Evolutionary conservation across 192 early-diverging fungal species (phyloP).

Genomic region (Diversispora eburnea): DNA sequence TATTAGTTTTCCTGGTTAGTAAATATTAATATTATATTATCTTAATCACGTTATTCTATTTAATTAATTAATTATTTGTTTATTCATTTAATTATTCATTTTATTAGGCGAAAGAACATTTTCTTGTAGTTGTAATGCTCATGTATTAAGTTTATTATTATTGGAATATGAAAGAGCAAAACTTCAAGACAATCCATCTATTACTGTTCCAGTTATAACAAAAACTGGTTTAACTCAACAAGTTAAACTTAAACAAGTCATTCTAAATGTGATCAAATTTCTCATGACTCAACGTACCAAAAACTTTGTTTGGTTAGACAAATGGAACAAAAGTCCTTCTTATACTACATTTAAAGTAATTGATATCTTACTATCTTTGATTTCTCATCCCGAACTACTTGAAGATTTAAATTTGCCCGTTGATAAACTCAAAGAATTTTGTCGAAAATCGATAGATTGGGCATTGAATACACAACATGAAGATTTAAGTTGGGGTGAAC

Average conservation of each 20-base stretch:
- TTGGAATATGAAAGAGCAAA: background rate
- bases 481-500: constrained; percentile 18
- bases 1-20: background rate
- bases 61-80: background rate
- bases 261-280: background rate
- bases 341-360: constrained; percentile 11
- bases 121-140: constrained; percentile 11
- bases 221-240: background rate
- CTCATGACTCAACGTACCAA: background rate
- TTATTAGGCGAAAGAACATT: background rate
- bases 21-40: too few relatives aligned
- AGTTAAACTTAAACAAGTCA: background rate
- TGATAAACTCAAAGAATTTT: background rate
- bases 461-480: constrained; percentile 7
- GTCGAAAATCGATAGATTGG: constrained; percentile 3
- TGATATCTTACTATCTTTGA: background rate
- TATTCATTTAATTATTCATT: background rate
- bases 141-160: background rate
- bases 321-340: constrained; percentile 10
- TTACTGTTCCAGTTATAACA: background rate
- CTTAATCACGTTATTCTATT: too few relatives aligned
- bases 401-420: background rate
- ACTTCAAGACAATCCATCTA: background rate
- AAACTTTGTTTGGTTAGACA: background rate
- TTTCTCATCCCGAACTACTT: background rate